Base-by-base conservation (phyloP, 768 basidiomycete genomes). In the Boletus tylopilopsis region DNA sequence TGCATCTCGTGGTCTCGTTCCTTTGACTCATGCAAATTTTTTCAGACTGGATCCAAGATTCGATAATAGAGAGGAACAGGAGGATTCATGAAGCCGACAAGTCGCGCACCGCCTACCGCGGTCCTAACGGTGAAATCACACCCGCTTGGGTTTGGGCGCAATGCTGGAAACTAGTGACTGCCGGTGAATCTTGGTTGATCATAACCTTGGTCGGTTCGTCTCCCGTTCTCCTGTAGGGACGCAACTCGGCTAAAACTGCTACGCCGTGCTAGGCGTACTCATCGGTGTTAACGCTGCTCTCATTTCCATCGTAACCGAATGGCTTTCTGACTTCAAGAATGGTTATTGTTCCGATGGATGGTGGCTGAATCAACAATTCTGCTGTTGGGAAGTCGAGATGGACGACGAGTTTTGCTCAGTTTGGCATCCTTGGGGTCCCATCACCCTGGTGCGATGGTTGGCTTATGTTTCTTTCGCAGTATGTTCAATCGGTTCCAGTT, bases 321-420 rank as follows among this genome's bases (percentile, higher is more conserved):
- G 96, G 96, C 79, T 99, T 21, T 93, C 94, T 3, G 95, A 98
- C 68, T 83, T 98, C 56, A 98, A 97, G 73, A 88, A 94, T 74
- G 96, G 96, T 1, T 96, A 97, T 63, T 99, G 96, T 70, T 77
- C 82, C 4, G 91, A 94, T 57, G 94, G 91, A 1, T 99, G 96
- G 96, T 99, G 96, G 95, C 68, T 99, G 47, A 96, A 94, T 68
- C 85, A 93, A 60, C 90, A 96, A 62, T 97, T 97, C 67, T 99
- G 96, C 70, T 99, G 96, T 64, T 94, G 94, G 86, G 96, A 97
- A 64, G 84, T 97, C 47, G 91, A 93, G 54, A 78, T 75, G 6
- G 85, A 85, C 38, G 88, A 85, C 55, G 86, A 84, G 47, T 84
- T 80, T 13, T 99, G 96, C 66, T 78, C 87, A 5, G 93, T 90